Conservation (phyloP, 139 green algal species). For the Pleodorina starrii region DNA sequence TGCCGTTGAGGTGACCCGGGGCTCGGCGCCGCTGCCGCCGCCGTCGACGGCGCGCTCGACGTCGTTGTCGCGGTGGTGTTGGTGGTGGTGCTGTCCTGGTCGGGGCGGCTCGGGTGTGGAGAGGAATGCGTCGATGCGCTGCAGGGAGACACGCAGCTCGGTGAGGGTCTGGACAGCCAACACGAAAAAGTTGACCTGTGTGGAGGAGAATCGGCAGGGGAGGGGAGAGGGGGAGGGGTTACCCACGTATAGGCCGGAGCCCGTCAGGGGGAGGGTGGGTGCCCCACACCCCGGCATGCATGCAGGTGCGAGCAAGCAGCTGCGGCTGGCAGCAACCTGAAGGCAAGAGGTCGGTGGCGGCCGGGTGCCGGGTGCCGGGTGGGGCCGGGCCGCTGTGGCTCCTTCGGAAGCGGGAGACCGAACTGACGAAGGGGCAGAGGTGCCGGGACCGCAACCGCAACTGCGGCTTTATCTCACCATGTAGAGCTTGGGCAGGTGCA, state of each 20-base stretch:
- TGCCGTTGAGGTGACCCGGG: background rate
- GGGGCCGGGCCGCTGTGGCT: too few relatives aligned
- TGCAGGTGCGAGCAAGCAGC: too few relatives aligned
- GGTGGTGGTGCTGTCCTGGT: background rate
- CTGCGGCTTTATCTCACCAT: conserved; percentile 61
- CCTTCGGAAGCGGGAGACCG: too few relatives aligned
- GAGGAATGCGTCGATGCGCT: conserved; percentile 83
- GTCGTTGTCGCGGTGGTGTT: background rate
- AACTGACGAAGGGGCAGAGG: too few relatives aligned
- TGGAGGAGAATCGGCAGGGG: conserved; percentile 16
- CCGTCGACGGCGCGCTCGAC: background rate
- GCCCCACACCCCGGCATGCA: too few relatives aligned
- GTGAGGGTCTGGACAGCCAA: conserved; percentile 73
- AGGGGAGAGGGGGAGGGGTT: background rate
- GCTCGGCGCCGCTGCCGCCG: background rate
- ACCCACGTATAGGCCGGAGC: too few relatives aligned
- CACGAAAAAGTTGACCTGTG: conserved; percentile 77
- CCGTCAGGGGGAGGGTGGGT: too few relatives aligned
- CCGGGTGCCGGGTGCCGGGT: too few relatives aligned
- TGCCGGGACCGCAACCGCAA: too few relatives aligned
- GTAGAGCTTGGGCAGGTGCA: conserved; percentile 78
- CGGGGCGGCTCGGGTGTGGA: conserved; percentile 75
- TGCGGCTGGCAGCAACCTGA: too few relatives aligned
- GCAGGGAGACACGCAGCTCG: conserved; percentile 77
- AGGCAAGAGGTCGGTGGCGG: too few relatives aligned